Percentiles rank a stretch among this genome's conserved stretches.
These are phyloP conservation scores for Ophiocordyceps australis DNA, from an alignment of 2,329 filamentous ascomycete genomes.

Conservation along the genomic window DNA sequence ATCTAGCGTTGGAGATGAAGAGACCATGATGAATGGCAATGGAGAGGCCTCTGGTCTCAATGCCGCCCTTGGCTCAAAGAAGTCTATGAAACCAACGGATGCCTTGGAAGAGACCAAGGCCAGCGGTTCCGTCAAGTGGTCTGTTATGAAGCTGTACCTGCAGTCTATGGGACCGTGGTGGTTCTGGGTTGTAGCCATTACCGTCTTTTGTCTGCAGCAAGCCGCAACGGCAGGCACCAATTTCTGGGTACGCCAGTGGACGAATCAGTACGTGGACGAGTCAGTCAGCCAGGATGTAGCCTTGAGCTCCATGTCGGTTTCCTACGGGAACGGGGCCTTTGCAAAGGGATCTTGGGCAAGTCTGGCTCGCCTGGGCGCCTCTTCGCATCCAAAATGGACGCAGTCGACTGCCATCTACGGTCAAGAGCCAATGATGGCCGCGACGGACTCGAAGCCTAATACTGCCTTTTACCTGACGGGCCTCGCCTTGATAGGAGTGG, in stretches of 20 bases:
- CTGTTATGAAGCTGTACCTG: slow-evolving; percentile 74
- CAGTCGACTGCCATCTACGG: slow-evolving; percentile 1
- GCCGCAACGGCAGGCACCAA: slow-evolving; percentile 75
- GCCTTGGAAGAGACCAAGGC: slow-evolving; percentile 62
- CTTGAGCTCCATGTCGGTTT: slow-evolving; percentile 6
- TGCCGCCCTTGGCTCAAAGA: slow-evolving; percentile 23
- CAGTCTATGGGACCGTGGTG: slow-evolving; percentile 88
- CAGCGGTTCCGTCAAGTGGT: slow-evolving; percentile 72
- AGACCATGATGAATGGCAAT: slow-evolving; percentile 31
- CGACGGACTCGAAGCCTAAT: slow-evolving; percentile 42
- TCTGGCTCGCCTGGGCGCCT: slow-evolving; percentile 18
- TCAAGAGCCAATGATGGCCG: slow-evolving; percentile 4
- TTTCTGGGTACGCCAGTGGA: slow-evolving; percentile 90
- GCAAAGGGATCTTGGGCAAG: slow-evolving; percentile 15
- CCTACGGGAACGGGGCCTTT: slow-evolving; percentile 9
- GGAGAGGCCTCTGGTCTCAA: slow-evolving; percentile 26
- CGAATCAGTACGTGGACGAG: slow-evolving; percentile 60
- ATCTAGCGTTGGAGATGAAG: slow-evolving; percentile 53
- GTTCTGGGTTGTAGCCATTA: slow-evolving; percentile 67
- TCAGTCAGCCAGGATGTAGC: slow-evolving; percentile 9
- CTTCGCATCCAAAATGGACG: slow-evolving; percentile 3
- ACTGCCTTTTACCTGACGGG: slow-evolving; percentile 68
- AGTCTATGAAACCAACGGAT: slow-evolving; percentile 29
- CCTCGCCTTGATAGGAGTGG: slow-evolving; percentile 63
- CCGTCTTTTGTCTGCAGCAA: slow-evolving; percentile 70